Conservation (phyloP, 2,329 filamentous ascomycete genomes). For the Fusarium sp. region DNA sequence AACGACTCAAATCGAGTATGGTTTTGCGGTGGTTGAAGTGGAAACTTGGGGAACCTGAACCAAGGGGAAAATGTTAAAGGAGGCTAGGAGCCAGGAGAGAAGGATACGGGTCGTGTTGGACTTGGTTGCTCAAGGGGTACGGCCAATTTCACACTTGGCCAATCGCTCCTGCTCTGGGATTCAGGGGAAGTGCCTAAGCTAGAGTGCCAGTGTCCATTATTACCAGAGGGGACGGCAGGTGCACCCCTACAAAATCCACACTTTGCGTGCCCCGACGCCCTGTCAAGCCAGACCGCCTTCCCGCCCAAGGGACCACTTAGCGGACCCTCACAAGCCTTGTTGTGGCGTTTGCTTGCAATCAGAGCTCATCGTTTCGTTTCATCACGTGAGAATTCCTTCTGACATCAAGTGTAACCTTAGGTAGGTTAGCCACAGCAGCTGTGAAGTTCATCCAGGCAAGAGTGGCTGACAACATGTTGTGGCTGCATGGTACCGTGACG, state of each 20-base stretch:
- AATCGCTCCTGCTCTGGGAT: constrained; percentile 49
- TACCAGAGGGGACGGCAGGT: constrained; percentile 24
- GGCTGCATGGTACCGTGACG: constrained; percentile 38
- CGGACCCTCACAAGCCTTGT: constrained; percentile 32
- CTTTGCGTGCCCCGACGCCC: constrained; percentile 17
- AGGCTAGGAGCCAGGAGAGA: constrained; percentile 47
- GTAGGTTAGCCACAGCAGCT: constrained; percentile 12
- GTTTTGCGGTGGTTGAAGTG: constrained; percentile 48
- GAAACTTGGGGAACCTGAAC: constrained; percentile 44
- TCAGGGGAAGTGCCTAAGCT: constrained; percentile 47
- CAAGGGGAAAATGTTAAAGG: constrained; percentile 53
- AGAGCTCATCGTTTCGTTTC: constrained; percentile 34
- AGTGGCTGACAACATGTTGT: constrained; percentile 26
- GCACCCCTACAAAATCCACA: constrained; percentile 40
- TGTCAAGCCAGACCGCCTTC: constrained; percentile 49
- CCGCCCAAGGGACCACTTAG: constrained; percentile 41
- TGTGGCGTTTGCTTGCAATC: constrained; percentile 32
- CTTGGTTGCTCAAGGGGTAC: constrained; percentile 46
- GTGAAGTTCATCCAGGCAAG: background rate
- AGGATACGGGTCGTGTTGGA: constrained; percentile 45
- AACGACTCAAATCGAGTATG: constrained; percentile 43
- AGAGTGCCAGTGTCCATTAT: constrained; percentile 29
- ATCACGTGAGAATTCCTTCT: constrained; percentile 25
- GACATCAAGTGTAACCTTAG: background rate
- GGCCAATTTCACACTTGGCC: constrained; percentile 52